These are phyloP conservation scores for Pseudocercospora cruenta DNA, from an alignment of 2,329 filamentous ascomycete genomes.

Conservation along the genomic window DNA sequence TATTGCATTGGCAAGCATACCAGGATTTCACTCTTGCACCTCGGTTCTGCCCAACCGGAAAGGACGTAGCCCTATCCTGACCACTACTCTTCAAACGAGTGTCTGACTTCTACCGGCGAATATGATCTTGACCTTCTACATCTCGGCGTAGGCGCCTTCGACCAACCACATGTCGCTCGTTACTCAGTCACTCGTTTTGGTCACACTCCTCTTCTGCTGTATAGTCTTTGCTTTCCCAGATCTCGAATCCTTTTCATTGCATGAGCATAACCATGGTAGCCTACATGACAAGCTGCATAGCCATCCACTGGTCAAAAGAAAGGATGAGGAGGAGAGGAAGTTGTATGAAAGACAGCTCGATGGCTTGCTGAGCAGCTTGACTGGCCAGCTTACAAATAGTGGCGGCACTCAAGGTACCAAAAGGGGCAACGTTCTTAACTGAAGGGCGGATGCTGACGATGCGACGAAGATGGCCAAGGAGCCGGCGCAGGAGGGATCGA, in stretches of 20 bases:
- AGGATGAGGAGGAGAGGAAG: neutral
- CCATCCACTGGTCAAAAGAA: constrained; percentile 1
- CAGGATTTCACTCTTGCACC: too few relatives aligned
- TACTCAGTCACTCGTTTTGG: neutral
- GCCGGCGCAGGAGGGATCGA: neutral
- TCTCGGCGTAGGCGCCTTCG: neutral
- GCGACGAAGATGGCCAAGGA: neutral
- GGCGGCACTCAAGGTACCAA: neutral
- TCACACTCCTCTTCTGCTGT: neutral
- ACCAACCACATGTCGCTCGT: neutral
- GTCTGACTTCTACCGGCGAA: too few relatives aligned
- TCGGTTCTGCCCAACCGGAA: too few relatives aligned
- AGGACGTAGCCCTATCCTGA: too few relatives aligned
- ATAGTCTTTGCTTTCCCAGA: neutral
- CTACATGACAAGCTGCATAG: neutral
- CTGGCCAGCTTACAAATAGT: neutral
- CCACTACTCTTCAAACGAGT: too few relatives aligned
- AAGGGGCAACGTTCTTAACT: neutral
- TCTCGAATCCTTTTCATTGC: neutral
- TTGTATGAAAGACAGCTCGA: constrained; percentile 8
- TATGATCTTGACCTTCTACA: too few relatives aligned
- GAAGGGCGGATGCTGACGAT: neutral
- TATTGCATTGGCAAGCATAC: neutral
- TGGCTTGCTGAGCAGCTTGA: neutral
- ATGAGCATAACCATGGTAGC: neutral